Conservation (phyloP, 1,139 yeast species). For the Suhomyces kunorum region DNA sequence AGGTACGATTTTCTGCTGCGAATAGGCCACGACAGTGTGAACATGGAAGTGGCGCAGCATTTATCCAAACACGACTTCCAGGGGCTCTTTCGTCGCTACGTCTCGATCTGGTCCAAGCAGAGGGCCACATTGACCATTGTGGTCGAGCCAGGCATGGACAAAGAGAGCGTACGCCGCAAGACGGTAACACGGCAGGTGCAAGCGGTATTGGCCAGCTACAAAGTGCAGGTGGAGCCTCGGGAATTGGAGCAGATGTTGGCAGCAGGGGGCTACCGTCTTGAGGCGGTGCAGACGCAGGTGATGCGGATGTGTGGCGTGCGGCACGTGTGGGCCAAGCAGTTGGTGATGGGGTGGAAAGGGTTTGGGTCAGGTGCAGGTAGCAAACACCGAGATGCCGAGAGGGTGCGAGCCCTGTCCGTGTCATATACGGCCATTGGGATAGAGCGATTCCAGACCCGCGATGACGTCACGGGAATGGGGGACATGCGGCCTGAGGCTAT, state of each 20-base stretch:
- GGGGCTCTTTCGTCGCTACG: slow-evolving; percentile 29
- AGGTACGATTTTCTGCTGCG: slow-evolving; percentile 38
- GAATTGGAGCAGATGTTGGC: slow-evolving; percentile 37
- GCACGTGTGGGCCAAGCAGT: slow-evolving; percentile 1
- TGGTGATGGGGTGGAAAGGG: not conserved
- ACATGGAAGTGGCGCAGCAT: slow-evolving; percentile 23
- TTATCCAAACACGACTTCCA: slow-evolving; percentile 32
- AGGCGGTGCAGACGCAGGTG: slow-evolving; percentile 19
- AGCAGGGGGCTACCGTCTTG: slow-evolving; percentile 34
- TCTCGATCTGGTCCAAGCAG: slow-evolving; percentile 38
- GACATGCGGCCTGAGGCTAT: too few species aligned
- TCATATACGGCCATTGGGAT: not conserved
- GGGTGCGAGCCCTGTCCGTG: slow-evolving; percentile 1
- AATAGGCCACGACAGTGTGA: slow-evolving; percentile 38
- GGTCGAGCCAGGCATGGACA: slow-evolving; percentile 33
- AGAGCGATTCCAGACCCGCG: not conserved
- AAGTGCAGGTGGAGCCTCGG: slow-evolving; percentile 40
- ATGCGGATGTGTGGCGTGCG: slow-evolving; percentile 1
- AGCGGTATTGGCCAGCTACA: slow-evolving; percentile 42
- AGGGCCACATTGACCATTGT: slow-evolving; percentile 35
- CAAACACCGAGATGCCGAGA: not conserved
- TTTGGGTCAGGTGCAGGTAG: not conserved
- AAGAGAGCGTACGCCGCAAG: slow-evolving; percentile 31
- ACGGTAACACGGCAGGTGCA: slow-evolving; percentile 39
- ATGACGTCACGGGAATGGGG: not conserved